These are phyloP conservation scores for Akebia trifoliata DNA, from an alignment of 164 flowering plant genomes.

Conservation along the genomic window DNA sequence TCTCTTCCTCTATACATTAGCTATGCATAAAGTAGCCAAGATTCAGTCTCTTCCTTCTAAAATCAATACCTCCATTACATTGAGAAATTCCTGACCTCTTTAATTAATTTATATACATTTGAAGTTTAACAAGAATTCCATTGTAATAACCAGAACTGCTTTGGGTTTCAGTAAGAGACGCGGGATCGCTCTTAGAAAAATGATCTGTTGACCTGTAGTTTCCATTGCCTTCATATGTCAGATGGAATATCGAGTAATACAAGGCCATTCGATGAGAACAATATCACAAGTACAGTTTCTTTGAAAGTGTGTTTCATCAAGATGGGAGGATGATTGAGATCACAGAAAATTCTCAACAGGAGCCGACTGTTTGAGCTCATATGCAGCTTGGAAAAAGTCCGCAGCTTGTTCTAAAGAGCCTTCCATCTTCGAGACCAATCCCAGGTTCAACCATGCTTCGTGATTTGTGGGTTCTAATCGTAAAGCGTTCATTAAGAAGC, in stretches of 20 bases:
- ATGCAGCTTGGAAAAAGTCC: conserved; percentile 88
- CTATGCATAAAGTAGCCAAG: not conserved
- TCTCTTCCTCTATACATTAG: no score
- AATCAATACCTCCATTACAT: not conserved
- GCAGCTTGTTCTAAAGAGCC: conserved; percentile 78
- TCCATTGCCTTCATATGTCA: not conserved
- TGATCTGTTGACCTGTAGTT: no score
- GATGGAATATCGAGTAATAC: not conserved
- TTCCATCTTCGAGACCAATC: conserved; percentile 71
- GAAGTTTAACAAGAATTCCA: not conserved
- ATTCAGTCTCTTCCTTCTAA: not conserved
- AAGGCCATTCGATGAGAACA: not conserved
- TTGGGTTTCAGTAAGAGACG: no score
- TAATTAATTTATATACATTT: not conserved
- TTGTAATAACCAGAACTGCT: no score
- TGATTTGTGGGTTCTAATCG: conserved; percentile 79
- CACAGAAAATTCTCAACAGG: conserved; percentile 60
- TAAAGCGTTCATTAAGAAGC: conserved; percentile 77
- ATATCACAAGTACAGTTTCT: not conserved
- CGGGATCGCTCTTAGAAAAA: no score
- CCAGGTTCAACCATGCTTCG: conserved; percentile 83
- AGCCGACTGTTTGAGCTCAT: conserved; percentile 69
- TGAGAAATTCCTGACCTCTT: not conserved
- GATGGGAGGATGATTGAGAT: not conserved
- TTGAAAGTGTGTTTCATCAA: not conserved